Base-by-base conservation (phyloP, 495 filamentous ascomycete species). In the Aspergillus incahuasiensis region DNA sequence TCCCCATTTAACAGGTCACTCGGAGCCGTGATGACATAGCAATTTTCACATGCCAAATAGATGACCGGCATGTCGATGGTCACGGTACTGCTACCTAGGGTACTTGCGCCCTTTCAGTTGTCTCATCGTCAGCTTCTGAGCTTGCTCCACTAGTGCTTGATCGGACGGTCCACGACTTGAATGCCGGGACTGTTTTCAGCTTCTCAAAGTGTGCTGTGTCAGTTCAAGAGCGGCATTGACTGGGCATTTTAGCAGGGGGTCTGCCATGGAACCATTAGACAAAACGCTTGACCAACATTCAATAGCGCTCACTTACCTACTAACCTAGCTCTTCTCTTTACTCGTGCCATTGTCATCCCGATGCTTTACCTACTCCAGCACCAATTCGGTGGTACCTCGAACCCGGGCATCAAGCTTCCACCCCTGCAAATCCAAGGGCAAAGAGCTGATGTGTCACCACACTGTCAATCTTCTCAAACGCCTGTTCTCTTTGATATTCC, bases 11-110 rank as follows among this genome's bases (percentile, higher is more conserved):
- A 19, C 11, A 25, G 48, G 48, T 50, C 48, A 50, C 24, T 20
- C 34, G 34, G 30, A 15, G 47, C 30, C 34, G 19, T 50, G 30
- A 57, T 52, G 55, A 38, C 55, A 57, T 57, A 39, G 32, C 41
- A 47, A 40, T 30, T 50, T 57, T 57, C 55, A 57, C 55, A 57
- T 57, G 55, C 48, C 13, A 50, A 21, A 1, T 18, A 8, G 21
- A n/a, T n/a, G n/a, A n/a, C n/a, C n/a, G 16, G n/a, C 46, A 11
- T 38, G 12, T 40, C 15, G 2, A 35, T 12, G 32, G 32, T 28
- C 32, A 35, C 32, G 32, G 32, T 35, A 15, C 9, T n/a, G n/a
- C 32, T 35, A 7, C 32, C 32, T 11, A 5, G 12, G 32, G 13
- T 15, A 2, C 43, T 22, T 5, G 6, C 11, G n/a, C 22, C 44